phyloP scores from a whole-genome alignment of 805 yeast genomes.

The Cyberlindnera euphorbiae region DNA sequence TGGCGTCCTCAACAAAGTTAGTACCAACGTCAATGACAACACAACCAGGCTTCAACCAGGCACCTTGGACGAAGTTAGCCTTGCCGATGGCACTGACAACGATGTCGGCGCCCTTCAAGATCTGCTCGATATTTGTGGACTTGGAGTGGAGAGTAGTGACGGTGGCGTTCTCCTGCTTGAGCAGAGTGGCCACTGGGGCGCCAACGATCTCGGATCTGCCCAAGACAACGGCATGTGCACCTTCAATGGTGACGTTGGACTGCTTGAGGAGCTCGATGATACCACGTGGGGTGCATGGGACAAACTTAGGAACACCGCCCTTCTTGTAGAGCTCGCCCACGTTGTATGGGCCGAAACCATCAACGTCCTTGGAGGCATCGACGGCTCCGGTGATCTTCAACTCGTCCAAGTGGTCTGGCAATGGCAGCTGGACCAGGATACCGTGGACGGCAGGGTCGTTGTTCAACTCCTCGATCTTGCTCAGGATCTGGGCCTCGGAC shows the following conservation, averaged over 20 bases:
- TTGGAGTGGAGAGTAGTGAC: conserved; percentile 72
- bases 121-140: conserved; percentile 47
- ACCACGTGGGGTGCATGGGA: conserved; percentile 86
- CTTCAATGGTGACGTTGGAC: conserved; percentile 50
- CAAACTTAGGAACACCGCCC: conserved; percentile 63
- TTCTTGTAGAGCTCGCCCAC: conserved; percentile 73
- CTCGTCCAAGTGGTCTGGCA: conserved; percentile 69
- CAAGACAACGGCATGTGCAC: conserved; percentile 72
- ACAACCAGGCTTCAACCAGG: conserved; percentile 64
- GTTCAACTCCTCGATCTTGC: conserved; percentile 52
- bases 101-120: conserved; percentile 62
- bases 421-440: conserved; percentile 69
- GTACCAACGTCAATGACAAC: conserved; percentile 82
- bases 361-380: conserved; percentile 66
- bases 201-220: conserved; percentile 89
- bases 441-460: conserved; percentile 61
- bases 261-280: conserved; percentile 59
- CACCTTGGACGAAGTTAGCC: conserved; percentile 66
- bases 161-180: conserved; percentile 68
- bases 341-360: conserved; percentile 76
- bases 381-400: conserved; percentile 64
- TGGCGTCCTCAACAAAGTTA: conserved; percentile 62
- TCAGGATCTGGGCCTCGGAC: conserved; percentile 53
- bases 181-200: conserved; percentile 67
- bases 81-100: conserved; percentile 76